Evolutionary conservation across 768 basidiomycete genomes (phyloP).

Genomic region (Terana coerulea): DNA sequence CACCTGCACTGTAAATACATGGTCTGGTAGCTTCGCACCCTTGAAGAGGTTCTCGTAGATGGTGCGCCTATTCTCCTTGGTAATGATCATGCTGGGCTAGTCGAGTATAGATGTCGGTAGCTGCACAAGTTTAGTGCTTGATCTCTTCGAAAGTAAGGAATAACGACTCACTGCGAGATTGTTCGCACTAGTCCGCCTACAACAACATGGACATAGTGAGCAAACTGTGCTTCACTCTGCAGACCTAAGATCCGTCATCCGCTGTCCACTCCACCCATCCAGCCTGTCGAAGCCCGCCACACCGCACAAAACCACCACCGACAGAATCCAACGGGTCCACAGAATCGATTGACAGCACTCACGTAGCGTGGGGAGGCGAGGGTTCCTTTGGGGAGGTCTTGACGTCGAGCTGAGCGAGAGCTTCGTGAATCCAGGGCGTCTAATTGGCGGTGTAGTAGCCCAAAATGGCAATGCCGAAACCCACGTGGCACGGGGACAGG

Average conservation of each 20-base stretch:
- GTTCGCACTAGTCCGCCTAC: constrained; percentile 34
- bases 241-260: constrained; percentile 29
- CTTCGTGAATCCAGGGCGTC: constrained; percentile 16
- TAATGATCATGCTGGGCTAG: constrained; percentile 84
- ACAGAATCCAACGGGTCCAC: not conserved
- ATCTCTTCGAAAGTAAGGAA: not conserved
- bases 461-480: constrained; percentile 4
- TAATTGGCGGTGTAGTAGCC: constrained; percentile 7
- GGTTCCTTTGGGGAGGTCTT: constrained; percentile 30
- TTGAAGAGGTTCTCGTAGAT: constrained; percentile 99
- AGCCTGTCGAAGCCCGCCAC: constrained; percentile 19
- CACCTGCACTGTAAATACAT: not conserved
- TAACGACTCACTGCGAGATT: constrained; percentile 33
- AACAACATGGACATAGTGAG: constrained; percentile 20
- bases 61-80: constrained; percentile 89
- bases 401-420: constrained; percentile 31
- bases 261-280: constrained; percentile 27
- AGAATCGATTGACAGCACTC: constrained; percentile 17
- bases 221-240: constrained; percentile 8
- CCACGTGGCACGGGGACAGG: not conserved
- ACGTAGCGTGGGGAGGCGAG: constrained; percentile 26
- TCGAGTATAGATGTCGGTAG: constrained; percentile 27
- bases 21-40: constrained; percentile 49
- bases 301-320: constrained; percentile 10
- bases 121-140: constrained; percentile 15